Base-by-base conservation (phyloP, 306 rosid species). In the Dryas drummondii region DNA sequence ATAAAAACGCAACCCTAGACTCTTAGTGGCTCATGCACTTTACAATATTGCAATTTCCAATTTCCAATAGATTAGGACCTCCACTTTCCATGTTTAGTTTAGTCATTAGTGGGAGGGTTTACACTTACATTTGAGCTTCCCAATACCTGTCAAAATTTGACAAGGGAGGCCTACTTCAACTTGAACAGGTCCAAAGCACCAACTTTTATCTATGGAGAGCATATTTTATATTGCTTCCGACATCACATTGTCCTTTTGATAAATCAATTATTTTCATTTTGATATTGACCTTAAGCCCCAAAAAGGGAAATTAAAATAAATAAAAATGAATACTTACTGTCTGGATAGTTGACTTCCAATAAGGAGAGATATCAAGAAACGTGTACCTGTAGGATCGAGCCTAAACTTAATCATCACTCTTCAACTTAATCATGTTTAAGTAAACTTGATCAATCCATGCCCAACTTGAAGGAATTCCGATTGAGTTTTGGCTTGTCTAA, bases 11-110 rank as follows among this genome's bases (percentile, higher is more conserved):
- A 65, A 55, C 65, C 7, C 44, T 5, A 22, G 22, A 22, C 22
- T 22, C 22, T 1, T 22, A 54, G 66, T 66, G 73, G 73, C 1
- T 76, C 58, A 46, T 54, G 40, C 73, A 27, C 67, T 55, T 50
- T 12, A 7, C 47, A 32, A 32, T 14, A 26, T 59, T 26, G 2
- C 62, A 19, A 56, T 19, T 37, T 2, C 66, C 5, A 14, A 37
- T 37, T 61, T 32, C 37, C 5, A 56, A 26, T 1, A 2, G 64
- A 59, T 59, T 68, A 26, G n/a, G 72, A 68, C 13, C 5, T 68
- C 16, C 41, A 45, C 70, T 65, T 65, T 58, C 63, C 16, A 4
- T 8, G 61, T 9, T 32, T 4, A 7, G 61, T 19, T 56, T 19
- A 22, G 61, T 9, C 61, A 9, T 56, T 12, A 19, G 10, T 19